phyloP scores from a whole-genome alignment of 306 rosid genomes.

The Lathyrus oleraceus region DNA sequence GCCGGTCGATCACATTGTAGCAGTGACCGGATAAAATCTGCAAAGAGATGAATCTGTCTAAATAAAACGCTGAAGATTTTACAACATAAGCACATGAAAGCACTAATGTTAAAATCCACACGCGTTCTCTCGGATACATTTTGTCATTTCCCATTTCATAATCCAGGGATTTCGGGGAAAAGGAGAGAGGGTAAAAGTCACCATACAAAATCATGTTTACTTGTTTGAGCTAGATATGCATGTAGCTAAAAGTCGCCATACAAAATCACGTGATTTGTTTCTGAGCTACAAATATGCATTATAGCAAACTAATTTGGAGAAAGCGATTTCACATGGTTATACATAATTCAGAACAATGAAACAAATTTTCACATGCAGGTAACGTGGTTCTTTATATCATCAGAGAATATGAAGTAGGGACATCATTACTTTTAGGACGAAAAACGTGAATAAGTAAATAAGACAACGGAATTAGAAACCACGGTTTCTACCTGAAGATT shows the following conservation, averaged over 20 bases:
- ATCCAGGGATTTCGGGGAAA: neutral
- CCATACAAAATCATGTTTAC: neutral
- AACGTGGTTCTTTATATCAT: neutral
- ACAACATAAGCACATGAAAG: neutral
- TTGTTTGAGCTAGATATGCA: neutral
- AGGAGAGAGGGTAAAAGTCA: neutral
- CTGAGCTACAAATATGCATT: slow-evolving; percentile 3
- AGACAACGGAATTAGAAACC: slow-evolving; percentile 8
- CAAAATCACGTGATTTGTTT: slow-evolving; percentile 4
- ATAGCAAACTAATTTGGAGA: slow-evolving; percentile 8
- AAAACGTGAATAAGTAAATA: neutral
- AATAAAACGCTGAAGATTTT: slow-evolving; percentile 23
- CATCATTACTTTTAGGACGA: neutral
- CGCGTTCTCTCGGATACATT: neutral
- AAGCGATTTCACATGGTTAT: neutral
- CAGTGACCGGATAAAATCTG: neutral
- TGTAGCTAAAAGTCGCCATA: neutral
- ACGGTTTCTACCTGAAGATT: slow-evolving; percentile 39
- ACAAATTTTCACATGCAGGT: slow-evolving; percentile 4
- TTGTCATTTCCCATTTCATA: slow-evolving; percentile 3
- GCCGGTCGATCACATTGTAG: neutral
- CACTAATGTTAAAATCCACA: neutral
- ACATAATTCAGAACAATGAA: slow-evolving; percentile 8
- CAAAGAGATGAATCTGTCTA: neutral
- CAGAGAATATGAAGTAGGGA: neutral